Conservation (phyloP, 306 rosid species). For the Trichosanthes cucumerina region DNA sequence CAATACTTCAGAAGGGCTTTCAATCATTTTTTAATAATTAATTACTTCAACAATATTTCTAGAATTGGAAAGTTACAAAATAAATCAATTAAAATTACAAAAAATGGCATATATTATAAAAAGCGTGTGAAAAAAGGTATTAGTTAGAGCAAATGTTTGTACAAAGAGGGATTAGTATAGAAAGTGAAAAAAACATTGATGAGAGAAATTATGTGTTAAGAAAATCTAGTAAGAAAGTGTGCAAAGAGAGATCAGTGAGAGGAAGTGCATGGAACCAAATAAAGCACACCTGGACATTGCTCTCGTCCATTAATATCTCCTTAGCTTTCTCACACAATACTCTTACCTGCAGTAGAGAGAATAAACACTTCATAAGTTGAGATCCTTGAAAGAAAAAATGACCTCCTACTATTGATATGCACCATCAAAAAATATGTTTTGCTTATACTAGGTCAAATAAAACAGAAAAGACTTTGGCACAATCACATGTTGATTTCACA, state of each 20-base stretch:
- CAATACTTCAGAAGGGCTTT: not conserved
- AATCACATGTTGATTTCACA: not conserved
- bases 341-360: constrained; percentile 46
- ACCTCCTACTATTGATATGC: not conserved
- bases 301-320: constrained; percentile 91
- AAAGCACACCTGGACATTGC: constrained; percentile 79
- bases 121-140: not conserved
- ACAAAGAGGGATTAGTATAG: not conserved
- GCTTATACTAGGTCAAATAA: not conserved
- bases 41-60: not conserved
- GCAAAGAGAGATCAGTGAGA: not conserved
- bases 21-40: not conserved
- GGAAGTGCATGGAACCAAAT: not conserved
- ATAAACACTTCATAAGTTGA: not conserved
- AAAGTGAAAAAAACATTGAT: not conserved
- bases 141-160: not conserved
- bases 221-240: not conserved
- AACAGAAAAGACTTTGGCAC: not conserved
- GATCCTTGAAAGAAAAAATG: not conserved
- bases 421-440: not conserved
- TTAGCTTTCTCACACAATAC: constrained; percentile 84
- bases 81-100: no score
- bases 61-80: not conserved
- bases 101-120: no score
- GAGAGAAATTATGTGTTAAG: not conserved